Conservation (phyloP, 2,329 filamentous ascomycete genomes). For the Talaromyces sp. region DNA sequence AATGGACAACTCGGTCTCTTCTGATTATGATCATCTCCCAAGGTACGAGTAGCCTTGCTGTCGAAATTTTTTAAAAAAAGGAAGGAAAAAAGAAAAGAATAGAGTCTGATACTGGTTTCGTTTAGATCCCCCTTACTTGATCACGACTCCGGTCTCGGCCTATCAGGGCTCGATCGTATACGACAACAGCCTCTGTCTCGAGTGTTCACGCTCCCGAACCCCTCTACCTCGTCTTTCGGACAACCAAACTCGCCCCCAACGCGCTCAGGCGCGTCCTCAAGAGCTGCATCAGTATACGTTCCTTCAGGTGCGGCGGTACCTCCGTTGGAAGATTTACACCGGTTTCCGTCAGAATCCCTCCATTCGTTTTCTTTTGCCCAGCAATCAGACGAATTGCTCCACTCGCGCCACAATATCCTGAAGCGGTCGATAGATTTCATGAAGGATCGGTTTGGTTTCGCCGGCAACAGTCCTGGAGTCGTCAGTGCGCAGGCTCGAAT, state of each 20-base stretch:
- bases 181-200: constrained; percentile 72
- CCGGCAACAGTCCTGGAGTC: constrained; percentile 66
- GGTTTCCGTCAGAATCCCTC: constrained; percentile 90
- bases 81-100: neutral
- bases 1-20: constrained; percentile 60
- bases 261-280: constrained; percentile 55
- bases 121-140: constrained; percentile 75
- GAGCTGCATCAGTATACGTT: constrained; percentile 48
- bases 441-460: constrained; percentile 83
- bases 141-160: constrained; percentile 79
- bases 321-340: constrained; percentile 73
- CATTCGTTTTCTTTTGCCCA: constrained; percentile 98
- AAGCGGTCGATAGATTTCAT: constrained; percentile 96
- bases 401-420: constrained; percentile 85
- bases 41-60: constrained; percentile 49
- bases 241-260: constrained; percentile 64
- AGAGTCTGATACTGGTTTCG: constrained; percentile 9
- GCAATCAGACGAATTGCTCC: constrained; percentile 85
- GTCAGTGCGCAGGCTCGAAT: constrained; percentile 77
- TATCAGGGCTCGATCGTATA: constrained; percentile 86
- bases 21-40: constrained; percentile 64
- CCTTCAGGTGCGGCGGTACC: constrained; percentile 65
- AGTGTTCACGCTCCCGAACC: constrained; percentile 58
- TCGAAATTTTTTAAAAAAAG: neutral
- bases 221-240: constrained; percentile 58